Percentiles rank a stretch among this genome's conserved stretches.
These are phyloP conservation scores for Leccinum cinnamomeum DNA, from an alignment of 1,284 basidiomycete genomes.

Conservation along the genomic window DNA sequence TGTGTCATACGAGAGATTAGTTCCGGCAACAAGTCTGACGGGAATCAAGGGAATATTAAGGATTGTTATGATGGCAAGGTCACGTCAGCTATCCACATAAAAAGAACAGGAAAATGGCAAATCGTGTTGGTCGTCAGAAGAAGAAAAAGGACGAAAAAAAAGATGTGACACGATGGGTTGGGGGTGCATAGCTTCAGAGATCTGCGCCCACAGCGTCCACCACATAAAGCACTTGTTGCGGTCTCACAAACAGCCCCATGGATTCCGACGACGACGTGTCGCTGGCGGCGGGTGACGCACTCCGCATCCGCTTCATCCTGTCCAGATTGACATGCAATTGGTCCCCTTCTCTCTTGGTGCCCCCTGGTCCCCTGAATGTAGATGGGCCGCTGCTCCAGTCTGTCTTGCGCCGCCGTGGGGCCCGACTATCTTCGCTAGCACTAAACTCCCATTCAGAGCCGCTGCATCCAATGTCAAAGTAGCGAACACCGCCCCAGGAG, in stretches of 20 bases:
- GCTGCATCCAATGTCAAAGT: conserved; percentile 67
- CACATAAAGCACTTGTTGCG: conserved; percentile 80
- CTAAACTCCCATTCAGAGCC: conserved; percentile 62
- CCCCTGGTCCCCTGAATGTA: conserved; percentile 22
- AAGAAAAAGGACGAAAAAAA: neutral
- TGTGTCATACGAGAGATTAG: conserved; percentile 25
- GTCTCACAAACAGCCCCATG: conserved; percentile 74
- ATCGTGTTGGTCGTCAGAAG: conserved; percentile 19
- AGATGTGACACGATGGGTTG: neutral
- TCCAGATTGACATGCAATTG: conserved; percentile 51
- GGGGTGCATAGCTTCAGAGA: conserved; percentile 23
- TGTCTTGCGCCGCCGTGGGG: conserved; percentile 49
- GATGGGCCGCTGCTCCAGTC: conserved; percentile 33
- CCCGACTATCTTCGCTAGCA: conserved; percentile 43
- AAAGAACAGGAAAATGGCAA: neutral
- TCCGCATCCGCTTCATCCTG: conserved; percentile 65
- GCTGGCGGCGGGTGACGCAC: conserved; percentile 66
- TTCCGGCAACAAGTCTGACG: conserved; percentile 20
- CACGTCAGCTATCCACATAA: conserved; percentile 12
- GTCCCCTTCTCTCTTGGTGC: conserved; percentile 65
- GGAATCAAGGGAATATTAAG: conserved; percentile 13
- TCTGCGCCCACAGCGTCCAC: conserved; percentile 65
- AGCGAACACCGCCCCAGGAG: conserved; percentile 72
- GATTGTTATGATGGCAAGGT: conserved; percentile 13
- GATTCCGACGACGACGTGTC: conserved; percentile 63